Percentiles rank a stretch among this genome's conserved stretches.
These are phyloP conservation scores for Rhodotorula kratochvilovae DNA, from an alignment of 768 basidiomycete genomes.

Conservation along the genomic window DNA sequence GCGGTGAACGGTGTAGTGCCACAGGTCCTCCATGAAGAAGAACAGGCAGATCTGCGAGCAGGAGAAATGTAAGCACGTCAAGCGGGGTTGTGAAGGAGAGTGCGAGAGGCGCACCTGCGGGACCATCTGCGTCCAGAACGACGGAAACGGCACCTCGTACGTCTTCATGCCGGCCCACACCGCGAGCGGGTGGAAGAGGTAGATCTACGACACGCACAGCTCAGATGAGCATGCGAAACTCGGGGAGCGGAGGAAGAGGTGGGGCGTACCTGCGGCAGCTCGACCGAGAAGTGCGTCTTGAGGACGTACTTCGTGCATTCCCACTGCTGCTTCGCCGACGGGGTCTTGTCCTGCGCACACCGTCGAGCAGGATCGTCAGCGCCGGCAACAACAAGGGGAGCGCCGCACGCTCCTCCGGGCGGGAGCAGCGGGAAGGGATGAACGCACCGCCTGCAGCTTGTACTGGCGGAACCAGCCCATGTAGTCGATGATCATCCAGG, in stretches of 20 bases:
- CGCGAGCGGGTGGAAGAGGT: constrained; percentile 56
- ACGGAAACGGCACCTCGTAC: constrained; percentile 86
- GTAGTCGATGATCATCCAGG: constrained; percentile 91
- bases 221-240: no score
- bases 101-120: constrained; percentile 17
- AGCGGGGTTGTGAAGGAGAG: constrained; percentile 51
- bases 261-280: constrained; percentile 61
- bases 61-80: constrained; percentile 7
- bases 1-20: constrained; percentile 74
- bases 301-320: constrained; percentile 91
- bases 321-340: constrained; percentile 80
- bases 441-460: constrained; percentile 67
- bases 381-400: no score
- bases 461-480: constrained; percentile 89
- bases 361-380: no score
- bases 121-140: constrained; percentile 49
- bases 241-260: background rate
- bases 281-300: constrained; percentile 90
- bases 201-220: constrained; percentile 49
- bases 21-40: constrained; percentile 89
- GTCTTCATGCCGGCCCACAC: constrained; percentile 84
- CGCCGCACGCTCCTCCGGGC: background rate
- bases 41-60: constrained; percentile 67
- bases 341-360: constrained; percentile 56
- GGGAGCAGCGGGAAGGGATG: background rate